Evolutionary conservation across 208 protist genomes (phyloP).

Genomic region (Acanthamoeba castellanii): DNA sequence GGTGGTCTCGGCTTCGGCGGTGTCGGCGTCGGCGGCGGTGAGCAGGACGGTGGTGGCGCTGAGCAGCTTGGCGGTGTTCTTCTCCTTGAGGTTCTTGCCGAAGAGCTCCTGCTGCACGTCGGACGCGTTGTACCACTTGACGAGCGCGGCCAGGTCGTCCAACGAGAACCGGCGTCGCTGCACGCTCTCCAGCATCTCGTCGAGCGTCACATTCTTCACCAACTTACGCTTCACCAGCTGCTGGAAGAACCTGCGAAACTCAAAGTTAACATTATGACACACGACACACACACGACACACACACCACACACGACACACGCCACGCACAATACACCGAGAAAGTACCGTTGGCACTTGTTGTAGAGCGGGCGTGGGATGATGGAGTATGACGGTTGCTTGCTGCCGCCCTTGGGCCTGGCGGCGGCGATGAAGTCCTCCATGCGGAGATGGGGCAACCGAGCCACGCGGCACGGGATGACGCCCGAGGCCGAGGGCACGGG

Average conservation of each 20-base stretch:
- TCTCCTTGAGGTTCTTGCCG: neutral
- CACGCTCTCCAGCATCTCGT: neutral
- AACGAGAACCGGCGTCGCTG: neutral
- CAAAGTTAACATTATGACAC: neutral
- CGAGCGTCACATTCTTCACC: slow-evolving; percentile 1
- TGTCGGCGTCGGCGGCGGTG: neutral
- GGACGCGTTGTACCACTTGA: slow-evolving; percentile 46
- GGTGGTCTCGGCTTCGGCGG: neutral
- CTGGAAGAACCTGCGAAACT: slow-evolving; percentile 9
- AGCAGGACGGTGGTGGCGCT: neutral
- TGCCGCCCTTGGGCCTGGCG: neutral
- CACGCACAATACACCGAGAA: neutral
- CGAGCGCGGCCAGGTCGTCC: neutral
- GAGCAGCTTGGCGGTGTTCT: neutral
- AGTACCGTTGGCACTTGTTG: neutral
- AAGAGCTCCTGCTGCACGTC: slow-evolving; percentile 27
- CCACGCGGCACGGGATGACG: neutral
- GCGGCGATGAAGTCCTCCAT: slow-evolving; percentile 33
- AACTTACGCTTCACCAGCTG: slow-evolving; percentile 20
- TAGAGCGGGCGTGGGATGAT: neutral
- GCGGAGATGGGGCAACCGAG: neutral
- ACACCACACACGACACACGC: neutral
- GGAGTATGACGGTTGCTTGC: neutral
- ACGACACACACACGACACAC: neutral
- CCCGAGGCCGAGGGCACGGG: neutral